Conservation (phyloP, 768 basidiomycete species). For the Clitopilus passeckerianus region DNA sequence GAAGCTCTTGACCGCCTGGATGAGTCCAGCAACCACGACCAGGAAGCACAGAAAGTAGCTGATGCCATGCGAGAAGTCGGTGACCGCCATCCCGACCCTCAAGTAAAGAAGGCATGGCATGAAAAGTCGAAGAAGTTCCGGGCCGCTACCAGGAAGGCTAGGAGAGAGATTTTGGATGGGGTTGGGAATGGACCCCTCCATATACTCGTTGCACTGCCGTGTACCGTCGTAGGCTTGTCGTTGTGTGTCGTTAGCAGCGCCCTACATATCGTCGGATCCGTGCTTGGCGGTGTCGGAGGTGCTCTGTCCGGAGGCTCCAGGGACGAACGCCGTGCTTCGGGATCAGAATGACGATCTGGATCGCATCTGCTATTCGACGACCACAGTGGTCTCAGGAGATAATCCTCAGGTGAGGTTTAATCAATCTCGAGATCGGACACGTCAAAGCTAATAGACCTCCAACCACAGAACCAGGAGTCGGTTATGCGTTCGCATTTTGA, state of each 20-base stretch:
- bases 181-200: not conserved
- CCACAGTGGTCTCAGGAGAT: too few species aligned
- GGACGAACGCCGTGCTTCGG: not conserved
- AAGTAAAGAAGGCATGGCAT: not conserved
- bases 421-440: too few species aligned
- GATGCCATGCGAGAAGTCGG: not conserved
- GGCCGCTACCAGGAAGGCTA: not conserved
- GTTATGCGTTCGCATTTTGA: too few species aligned
- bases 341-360: too few species aligned
- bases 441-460: too few species aligned
- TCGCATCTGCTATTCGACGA: too few species aligned
- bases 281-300: not conserved
- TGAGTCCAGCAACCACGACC: not conserved
- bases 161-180: not conserved
- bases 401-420: too few species aligned
- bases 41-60: not conserved
- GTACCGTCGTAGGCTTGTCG: not conserved
- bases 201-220: not conserved
- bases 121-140: not conserved
- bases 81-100: not conserved
- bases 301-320: not conserved
- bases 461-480: too few species aligned
- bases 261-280: not conserved
- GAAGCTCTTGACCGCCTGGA: not conserved
- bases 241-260: not conserved